Conservation (phyloP, 352 stramenopile genomes). For the Lagenidium giganteum region DNA sequence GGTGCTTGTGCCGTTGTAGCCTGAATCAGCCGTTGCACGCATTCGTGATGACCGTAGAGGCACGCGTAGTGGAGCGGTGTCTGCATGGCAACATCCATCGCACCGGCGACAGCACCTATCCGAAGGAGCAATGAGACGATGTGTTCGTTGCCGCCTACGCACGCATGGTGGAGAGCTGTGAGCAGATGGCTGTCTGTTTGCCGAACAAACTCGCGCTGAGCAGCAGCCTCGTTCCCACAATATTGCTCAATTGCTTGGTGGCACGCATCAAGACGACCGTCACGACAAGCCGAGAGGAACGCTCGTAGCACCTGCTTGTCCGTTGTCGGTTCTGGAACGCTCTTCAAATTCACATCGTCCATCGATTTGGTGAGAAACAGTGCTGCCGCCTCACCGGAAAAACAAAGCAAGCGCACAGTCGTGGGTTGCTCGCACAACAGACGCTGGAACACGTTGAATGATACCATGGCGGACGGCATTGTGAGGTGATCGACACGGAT, state of each 20-base stretch:
- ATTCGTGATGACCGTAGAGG: conserved; percentile 20
- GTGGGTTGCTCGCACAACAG: conserved; percentile 17
- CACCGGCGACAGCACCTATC: conserved; percentile 23
- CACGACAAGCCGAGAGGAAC: conserved; percentile 29
- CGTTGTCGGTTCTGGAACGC: no score
- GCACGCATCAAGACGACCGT: conserved; percentile 34
- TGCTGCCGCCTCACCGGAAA: conserved; percentile 37
- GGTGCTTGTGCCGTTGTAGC: conserved; percentile 12
- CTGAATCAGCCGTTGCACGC: conserved; percentile 19
- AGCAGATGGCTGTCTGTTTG: conserved; percentile 22
- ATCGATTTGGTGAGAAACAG: conserved; percentile 16
- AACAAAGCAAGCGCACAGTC: conserved; percentile 39
- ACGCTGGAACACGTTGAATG: conserved; percentile 28
- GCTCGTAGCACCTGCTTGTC: neutral
- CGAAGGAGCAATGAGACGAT: conserved; percentile 41
- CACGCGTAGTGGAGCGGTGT: conserved; percentile 61
- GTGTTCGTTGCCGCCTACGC: conserved; percentile 32
- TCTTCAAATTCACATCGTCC: conserved; percentile 17
- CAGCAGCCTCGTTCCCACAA: conserved; percentile 14
- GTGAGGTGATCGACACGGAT: conserved; percentile 58
- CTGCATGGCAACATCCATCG: conserved; percentile 34
- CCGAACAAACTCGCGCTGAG: conserved; percentile 8
- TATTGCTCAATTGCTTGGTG: conserved; percentile 27
- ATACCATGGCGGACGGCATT: conserved; percentile 72
- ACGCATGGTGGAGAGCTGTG: conserved; percentile 49